Evolutionary conservation across 257 asterid species (phyloP).

Genomic region (Solanum sitiens): DNA sequence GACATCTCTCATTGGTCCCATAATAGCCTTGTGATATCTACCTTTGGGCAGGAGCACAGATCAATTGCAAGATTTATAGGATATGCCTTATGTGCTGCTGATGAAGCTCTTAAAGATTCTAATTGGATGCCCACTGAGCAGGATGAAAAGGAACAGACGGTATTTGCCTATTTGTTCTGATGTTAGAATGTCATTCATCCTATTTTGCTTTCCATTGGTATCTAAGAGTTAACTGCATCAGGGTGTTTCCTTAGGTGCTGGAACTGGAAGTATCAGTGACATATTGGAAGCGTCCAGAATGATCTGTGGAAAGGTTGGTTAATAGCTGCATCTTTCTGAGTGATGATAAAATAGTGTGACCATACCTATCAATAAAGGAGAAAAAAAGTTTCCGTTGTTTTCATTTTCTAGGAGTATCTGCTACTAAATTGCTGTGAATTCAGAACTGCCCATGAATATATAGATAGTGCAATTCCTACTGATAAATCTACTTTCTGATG

Average conservation of each 20-base stretch:
- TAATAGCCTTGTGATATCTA: not conserved
- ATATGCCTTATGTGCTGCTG: constrained; percentile 89
- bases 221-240: constrained; percentile 30
- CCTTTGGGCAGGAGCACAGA: constrained; percentile 60
- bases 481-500: constrained; percentile 7
- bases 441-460: not conserved
- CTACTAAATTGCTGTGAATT: not conserved
- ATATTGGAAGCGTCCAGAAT: constrained; percentile 80
- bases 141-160: constrained; percentile 87
- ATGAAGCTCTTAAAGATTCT: constrained; percentile 93
- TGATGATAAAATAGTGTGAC: not conserved
- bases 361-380: not conserved
- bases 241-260: constrained; percentile 99
- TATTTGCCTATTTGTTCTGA: constrained; percentile 14
- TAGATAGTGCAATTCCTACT: not conserved
- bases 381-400: not conserved
- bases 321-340: not conserved
- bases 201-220: constrained; percentile 2
- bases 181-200: not conserved
- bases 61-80: constrained; percentile 85
- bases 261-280: constrained; percentile 89
- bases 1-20: not conserved
- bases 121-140: constrained; percentile 66
- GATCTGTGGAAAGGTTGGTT: constrained; percentile 74
- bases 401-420: not conserved